Base-by-base conservation (phyloP, 176 grass and related monocot genomes). In the Oryza officinalis region DNA sequence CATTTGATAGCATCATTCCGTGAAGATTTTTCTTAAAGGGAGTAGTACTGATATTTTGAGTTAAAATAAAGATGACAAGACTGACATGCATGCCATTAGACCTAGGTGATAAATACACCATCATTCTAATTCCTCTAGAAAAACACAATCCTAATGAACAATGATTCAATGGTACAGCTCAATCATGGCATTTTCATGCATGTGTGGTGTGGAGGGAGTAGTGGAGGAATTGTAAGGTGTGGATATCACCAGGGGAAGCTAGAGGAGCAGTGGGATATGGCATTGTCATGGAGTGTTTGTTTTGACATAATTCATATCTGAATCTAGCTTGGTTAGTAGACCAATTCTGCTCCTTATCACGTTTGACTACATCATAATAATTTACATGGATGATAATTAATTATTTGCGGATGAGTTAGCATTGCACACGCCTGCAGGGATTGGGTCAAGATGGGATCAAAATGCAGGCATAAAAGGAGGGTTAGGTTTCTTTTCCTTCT, bases 211-310 rank as follows among this genome's bases (percentile, higher is more conserved):
- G 5, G 4, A 23, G 37, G 15, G 12, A 45, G 37, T 64, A 64
- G 57, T 83, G 80, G 52, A 72, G 68, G 65, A 30, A 31, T 27
- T 71, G 79, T 60, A 79, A 65, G 54, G 2, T 11, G 35, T 77
- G 54, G 59, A 18, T 23, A 76, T 43, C 54, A 18, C n/a, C 54
- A 27, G 22, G 61, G 63, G 5, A 54, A 20, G 17, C 49, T 22
- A 33, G 67, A 22, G 43, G 64, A 50, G 27, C 64, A 80, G 31
- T 79, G 20, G 12, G 25, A 45, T 8, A 31, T 61, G 57, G 18
- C 17, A 26, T 46, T 65, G 76, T 79, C 76, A 46, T 40, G 9
- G 1, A 66, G 76, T 65, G 38, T 46, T 66, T 77, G 31, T 61
- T 54, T 41, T 8, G 9, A 61, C 18, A 10, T 57, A 28, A 18